phyloP scores from a whole-genome alignment of 2,329 filamentous ascomycete genomes.

The Chalaropsis thielavioides region DNA sequence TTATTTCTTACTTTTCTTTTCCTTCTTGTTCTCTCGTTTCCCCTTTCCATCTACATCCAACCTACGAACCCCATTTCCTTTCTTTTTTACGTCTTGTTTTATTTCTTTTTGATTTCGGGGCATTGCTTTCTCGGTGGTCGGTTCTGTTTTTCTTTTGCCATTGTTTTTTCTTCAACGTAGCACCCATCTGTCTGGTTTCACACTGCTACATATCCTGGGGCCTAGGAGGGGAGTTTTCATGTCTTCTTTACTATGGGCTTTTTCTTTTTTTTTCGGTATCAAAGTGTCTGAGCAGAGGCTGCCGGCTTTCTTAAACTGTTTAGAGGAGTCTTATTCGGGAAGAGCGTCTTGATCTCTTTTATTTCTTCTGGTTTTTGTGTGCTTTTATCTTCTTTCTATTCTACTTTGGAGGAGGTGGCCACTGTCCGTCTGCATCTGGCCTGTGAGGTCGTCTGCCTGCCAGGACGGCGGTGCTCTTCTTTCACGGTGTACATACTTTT shows the following conservation, averaged over 20 bases:
- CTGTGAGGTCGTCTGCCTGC: neutral
- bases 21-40: neutral
- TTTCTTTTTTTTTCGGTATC: slow-evolving; percentile 11
- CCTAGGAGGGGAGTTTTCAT: slow-evolving; percentile 1
- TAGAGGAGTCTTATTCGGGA: slow-evolving; percentile 5
- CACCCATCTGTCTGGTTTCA: neutral
- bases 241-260: slow-evolving; percentile 10
- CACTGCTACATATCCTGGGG: neutral
- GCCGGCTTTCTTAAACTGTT: slow-evolving; percentile 11
- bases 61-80: neutral
- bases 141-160: neutral
- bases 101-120: neutral
- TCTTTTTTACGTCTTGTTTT: neutral
- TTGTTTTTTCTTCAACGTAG: neutral
- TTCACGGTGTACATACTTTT: slow-evolving; percentile 4
- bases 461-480: neutral
- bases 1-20: slow-evolving; percentile 2
- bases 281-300: slow-evolving; percentile 17
- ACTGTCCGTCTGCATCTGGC: neutral
- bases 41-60: neutral
- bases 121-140: neutral
- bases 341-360: slow-evolving; percentile 18
- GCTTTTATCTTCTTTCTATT: neutral
- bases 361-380: slow-evolving; percentile 19
- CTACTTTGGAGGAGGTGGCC: neutral